Percentiles rank a stretch among this genome's conserved stretches.
These are phyloP conservation scores for Oryza meyeriana DNA, from an alignment of 176 grass and related monocot species.

Conservation along the genomic window DNA sequence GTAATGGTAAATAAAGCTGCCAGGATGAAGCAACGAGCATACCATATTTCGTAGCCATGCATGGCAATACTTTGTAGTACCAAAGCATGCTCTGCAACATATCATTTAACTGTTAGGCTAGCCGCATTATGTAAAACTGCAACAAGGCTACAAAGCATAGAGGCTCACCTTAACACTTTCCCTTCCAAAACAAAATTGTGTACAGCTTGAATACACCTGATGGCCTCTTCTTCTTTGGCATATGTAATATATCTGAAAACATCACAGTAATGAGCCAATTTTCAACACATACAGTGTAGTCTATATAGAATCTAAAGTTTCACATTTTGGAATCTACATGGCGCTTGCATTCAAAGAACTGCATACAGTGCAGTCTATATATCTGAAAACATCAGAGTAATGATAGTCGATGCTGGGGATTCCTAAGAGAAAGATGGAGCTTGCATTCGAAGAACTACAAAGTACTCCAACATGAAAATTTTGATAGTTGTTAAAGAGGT, in stretches of 20 bases:
- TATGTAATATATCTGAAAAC: constrained; percentile 92
- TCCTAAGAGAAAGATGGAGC: constrained; percentile 11
- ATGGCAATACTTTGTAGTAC: constrained; percentile 98
- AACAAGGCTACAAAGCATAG: constrained; percentile 29
- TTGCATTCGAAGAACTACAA: constrained; percentile 11
- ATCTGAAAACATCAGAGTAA: no score
- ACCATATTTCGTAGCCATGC: constrained; percentile 97
- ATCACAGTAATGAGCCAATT: not conserved
- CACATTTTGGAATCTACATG: not conserved
- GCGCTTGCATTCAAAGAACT: no score
- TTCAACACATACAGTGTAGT: not conserved
- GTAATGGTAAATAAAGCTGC: constrained; percentile 16
- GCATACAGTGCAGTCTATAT: no score
- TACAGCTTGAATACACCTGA: constrained; percentile 94
- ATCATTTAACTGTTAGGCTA: constrained; percentile 24
- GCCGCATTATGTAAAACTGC: constrained; percentile 6
- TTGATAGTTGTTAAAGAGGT: not conserved
- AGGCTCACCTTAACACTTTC: constrained; percentile 76
- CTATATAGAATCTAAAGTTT: not conserved
- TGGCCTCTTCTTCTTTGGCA: constrained; percentile 93
- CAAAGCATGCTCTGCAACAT: constrained; percentile 85
- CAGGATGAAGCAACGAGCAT: constrained; percentile 30
- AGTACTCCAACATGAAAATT: not conserved
- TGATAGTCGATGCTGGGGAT: not conserved
- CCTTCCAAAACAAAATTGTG: constrained; percentile 98